Conservation (phyloP, 1,284 basidiomycete species). For the Austroboletus niveus region DNA sequence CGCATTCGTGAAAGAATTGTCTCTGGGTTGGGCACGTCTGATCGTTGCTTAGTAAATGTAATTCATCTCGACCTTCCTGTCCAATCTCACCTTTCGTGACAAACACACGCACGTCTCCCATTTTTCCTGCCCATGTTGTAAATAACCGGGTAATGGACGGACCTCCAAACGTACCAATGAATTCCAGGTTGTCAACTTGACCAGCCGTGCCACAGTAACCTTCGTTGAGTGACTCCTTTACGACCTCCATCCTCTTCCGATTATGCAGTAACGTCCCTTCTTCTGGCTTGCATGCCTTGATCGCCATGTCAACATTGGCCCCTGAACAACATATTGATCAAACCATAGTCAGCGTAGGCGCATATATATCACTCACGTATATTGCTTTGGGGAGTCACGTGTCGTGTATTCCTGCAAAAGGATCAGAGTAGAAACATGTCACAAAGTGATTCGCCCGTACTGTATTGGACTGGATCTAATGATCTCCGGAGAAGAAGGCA, state of each 20-base stretch:
- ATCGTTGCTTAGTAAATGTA: neutral
- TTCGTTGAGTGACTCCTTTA: constrained; percentile 75
- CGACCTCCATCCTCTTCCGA: constrained; percentile 64
- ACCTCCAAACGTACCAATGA: constrained; percentile 47
- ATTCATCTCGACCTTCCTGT: neutral
- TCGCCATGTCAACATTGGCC: constrained; percentile 72
- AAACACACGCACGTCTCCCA: constrained; percentile 68
- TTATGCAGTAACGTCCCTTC: constrained; percentile 60
- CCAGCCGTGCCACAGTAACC: constrained; percentile 84
- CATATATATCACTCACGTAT: constrained; percentile 48
- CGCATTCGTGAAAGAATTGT: constrained; percentile 51
- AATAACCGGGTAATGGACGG: neutral
- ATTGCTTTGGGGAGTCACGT: constrained; percentile 56
- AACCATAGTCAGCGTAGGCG: neutral
- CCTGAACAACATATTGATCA: constrained; percentile 36
- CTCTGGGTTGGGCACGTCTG: constrained; percentile 54
- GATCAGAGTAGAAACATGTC: neutral
- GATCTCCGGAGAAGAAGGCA: constrained; percentile 22
- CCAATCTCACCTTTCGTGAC: constrained; percentile 57
- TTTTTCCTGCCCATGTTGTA: constrained; percentile 44
- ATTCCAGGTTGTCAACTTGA: constrained; percentile 57
- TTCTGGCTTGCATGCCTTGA: constrained; percentile 76
- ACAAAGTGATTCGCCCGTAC: constrained; percentile 8
- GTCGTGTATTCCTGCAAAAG: constrained; percentile 20
- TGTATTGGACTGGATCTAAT: constrained; percentile 16